These are phyloP conservation scores for Solanum chacoense DNA, from an alignment of 305 asterid genomes.

Conservation along the genomic window DNA sequence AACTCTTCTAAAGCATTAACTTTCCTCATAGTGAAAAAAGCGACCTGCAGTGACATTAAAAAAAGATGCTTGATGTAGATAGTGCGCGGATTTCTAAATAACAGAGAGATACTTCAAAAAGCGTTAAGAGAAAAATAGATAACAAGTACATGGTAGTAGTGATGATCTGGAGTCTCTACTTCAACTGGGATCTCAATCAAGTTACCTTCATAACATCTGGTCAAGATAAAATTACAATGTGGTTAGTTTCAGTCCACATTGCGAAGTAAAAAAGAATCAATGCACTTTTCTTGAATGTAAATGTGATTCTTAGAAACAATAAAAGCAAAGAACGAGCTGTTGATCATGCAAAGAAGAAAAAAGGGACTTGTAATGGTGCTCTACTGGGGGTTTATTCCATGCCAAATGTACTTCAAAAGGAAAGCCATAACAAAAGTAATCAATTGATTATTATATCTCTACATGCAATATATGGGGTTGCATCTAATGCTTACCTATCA, in stretches of 20 bases:
- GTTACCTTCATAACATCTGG: constrained; percentile 44
- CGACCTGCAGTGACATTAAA: constrained; percentile 26
- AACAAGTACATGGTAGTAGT: constrained; percentile 40
- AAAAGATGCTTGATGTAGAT: background rate
- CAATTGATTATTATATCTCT: background rate
- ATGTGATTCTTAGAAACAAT: background rate
- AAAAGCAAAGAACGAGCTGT: background rate
- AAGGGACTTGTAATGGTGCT: background rate
- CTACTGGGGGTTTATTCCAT: background rate
- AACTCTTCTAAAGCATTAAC: constrained; percentile 41
- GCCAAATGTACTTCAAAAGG: background rate
- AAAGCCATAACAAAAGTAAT: background rate
- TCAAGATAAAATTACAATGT: background rate
- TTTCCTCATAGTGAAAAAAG: constrained; percentile 36
- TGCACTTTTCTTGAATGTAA: background rate
- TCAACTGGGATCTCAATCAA: constrained; percentile 46
- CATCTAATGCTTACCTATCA: background rate
- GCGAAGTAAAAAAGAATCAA: background rate
- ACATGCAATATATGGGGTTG: background rate
- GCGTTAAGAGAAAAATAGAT: background rate
- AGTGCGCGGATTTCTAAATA: background rate
- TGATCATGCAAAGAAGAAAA: background rate
- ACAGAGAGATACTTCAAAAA: background rate
- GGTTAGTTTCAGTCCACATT: background rate
- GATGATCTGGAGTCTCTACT: constrained; percentile 46